phyloP scores from a whole-genome alignment of 148 eudicot species.

The Fagopyrum homotropicum region DNA sequence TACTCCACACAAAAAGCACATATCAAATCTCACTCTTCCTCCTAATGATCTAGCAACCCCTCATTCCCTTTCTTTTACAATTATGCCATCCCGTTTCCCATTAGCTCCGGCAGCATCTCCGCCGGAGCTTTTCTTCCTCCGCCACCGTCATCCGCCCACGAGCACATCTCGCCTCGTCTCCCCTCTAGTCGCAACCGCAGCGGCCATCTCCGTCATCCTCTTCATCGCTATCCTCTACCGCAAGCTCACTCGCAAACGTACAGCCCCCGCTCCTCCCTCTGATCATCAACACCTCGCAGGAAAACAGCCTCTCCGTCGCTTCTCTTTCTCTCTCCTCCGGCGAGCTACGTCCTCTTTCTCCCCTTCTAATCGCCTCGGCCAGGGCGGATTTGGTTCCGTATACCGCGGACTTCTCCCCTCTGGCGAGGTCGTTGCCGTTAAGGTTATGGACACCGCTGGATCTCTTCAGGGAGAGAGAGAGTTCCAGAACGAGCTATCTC shows the following conservation, averaged over 20 bases:
- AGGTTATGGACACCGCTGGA: conserved; percentile 67
- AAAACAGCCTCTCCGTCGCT: conserved; percentile 42
- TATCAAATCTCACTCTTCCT: too few relatives aligned
- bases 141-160: conserved; percentile 6
- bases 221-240: conserved; percentile 40
- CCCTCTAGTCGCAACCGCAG: conserved; percentile 32
- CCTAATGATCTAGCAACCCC: background rate
- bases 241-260: conserved; percentile 48
- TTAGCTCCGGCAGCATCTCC: conserved; percentile 31
- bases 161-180: conserved; percentile 23
- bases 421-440: conserved; percentile 61
- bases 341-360: conserved; percentile 62
- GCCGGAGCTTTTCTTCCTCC: conserved; percentile 15
- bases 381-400: conserved; percentile 93
- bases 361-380: conserved; percentile 59
- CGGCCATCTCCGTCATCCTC: conserved; percentile 31
- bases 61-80: conserved; percentile 7
- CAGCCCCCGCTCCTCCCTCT: conserved; percentile 41
- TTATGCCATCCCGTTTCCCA: conserved; percentile 39
- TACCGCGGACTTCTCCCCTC: conserved; percentile 50
- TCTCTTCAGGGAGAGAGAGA: conserved; percentile 80
- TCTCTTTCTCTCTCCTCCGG: conserved; percentile 50
- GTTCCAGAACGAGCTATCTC: conserved; percentile 71
- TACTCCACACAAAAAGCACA: too few relatives aligned
- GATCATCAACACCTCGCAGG: conserved; percentile 13